These are phyloP conservation scores for Daldinia grandis DNA, from an alignment of 495 filamentous ascomycete species.

Conservation along the genomic window DNA sequence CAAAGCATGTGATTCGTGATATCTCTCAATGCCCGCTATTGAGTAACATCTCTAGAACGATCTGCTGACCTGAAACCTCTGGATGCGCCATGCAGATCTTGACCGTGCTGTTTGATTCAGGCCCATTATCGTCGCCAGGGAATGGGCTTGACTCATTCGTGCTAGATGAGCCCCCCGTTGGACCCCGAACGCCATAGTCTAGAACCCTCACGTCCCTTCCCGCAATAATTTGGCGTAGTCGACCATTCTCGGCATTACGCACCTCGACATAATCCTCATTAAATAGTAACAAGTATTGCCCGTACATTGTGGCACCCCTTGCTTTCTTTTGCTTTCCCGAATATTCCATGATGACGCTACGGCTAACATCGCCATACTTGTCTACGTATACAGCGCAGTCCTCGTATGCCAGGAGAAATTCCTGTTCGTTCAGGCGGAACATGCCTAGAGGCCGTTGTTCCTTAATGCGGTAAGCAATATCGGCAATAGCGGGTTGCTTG, in stretches of 20 bases:
- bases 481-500: constrained; percentile 73
- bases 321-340: constrained; percentile 88
- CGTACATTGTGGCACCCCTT: constrained; percentile 75
- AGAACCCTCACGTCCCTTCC: constrained; percentile 86
- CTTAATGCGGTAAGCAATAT: constrained; percentile 81
- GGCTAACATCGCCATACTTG: constrained; percentile 93
- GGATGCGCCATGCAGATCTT: constrained; percentile 98
- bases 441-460: constrained; percentile 89
- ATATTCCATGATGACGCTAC: constrained; percentile 96
- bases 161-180: constrained; percentile 53
- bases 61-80: constrained; percentile 77
- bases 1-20: constrained; percentile 18
- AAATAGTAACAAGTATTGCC: constrained; percentile 82
- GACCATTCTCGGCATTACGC: constrained; percentile 93
- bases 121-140: constrained; percentile 33
- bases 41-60: constrained; percentile 90
- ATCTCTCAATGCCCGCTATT: constrained; percentile 94
- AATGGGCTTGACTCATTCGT: constrained; percentile 26
- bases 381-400: constrained; percentile 98
- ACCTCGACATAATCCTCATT: constrained; percentile 94
- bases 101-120: constrained; percentile 68
- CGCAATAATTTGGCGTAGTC: constrained; percentile 91
- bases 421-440: constrained; percentile 92
- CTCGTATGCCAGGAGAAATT: constrained; percentile 93
- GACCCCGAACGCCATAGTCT: constrained; percentile 78